A percentile compares a stretch with the other conserved stretches of the same genome.
phyloP scores from a whole-genome alignment of 2,329 filamentous ascomycete species.

The Pseudogymnoascus sp. region DNA sequence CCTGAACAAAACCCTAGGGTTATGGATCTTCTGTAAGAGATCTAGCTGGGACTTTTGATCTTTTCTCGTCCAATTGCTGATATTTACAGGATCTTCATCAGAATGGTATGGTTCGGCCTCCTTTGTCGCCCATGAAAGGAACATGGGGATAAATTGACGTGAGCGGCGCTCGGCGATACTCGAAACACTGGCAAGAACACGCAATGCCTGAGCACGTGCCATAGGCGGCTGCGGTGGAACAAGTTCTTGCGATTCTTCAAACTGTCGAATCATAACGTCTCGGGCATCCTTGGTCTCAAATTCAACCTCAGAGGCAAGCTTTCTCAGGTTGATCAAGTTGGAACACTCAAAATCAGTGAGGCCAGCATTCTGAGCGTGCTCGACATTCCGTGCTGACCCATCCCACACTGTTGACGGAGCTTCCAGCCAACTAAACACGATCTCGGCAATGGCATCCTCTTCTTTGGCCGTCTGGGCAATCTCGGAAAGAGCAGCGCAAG shows the following conservation, averaged over 20 bases:
- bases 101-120: slow-evolving; percentile 27
- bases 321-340: slow-evolving; percentile 57
- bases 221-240: slow-evolving; percentile 44
- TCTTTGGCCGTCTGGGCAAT: slow-evolving; percentile 64
- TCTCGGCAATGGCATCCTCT: slow-evolving; percentile 62
- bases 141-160: slow-evolving; percentile 74
- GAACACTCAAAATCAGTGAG: slow-evolving; percentile 79
- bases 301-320: slow-evolving; percentile 44
- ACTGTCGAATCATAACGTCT: slow-evolving; percentile 54
- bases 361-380: slow-evolving; percentile 32
- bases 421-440: slow-evolving; percentile 74
- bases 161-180: slow-evolving; percentile 79
- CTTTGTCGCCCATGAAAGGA: slow-evolving; percentile 70
- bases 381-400: slow-evolving; percentile 33
- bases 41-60: slow-evolving; percentile 79
- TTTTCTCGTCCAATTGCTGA: slow-evolving; percentile 57
- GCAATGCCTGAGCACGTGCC: slow-evolving; percentile 70
- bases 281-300: slow-evolving; percentile 45
- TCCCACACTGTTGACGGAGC: slow-evolving; percentile 49
- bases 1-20: slow-evolving; percentile 77
- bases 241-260: slow-evolving; percentile 56
- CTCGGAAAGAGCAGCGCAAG: slow-evolving; percentile 65
- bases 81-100: slow-evolving; percentile 22
- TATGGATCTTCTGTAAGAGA: slow-evolving; percentile 77
- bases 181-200: slow-evolving; percentile 67